A percentile compares a stretch with the other conserved stretches of the same genome.
phyloP scores from a whole-genome alignment of 2,329 filamentous ascomycete genomes.

The Colletotrichum graminicola region DNA sequence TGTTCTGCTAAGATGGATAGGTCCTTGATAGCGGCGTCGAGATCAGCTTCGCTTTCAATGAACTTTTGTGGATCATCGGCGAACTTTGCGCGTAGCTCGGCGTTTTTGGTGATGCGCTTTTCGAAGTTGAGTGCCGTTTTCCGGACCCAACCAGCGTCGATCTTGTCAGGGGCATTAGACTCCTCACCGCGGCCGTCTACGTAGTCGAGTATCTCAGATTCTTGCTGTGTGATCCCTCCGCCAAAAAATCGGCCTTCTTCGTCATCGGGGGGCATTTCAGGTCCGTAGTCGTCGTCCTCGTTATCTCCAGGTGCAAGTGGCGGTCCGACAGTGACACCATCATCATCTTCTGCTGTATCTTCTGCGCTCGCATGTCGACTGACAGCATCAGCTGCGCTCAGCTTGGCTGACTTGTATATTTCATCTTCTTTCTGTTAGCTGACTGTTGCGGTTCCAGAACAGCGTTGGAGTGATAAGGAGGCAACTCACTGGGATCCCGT shows the following conservation, averaged over 20 bases:
- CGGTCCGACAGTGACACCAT: constrained; percentile 64
- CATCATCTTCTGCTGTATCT: constrained; percentile 56
- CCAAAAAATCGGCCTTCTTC: constrained; percentile 97
- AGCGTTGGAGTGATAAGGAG: too few species aligned
- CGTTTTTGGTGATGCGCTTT: constrained; percentile 90
- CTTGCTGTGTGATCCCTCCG: constrained; percentile 84
- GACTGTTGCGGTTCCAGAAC: background rate
- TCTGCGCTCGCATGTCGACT: constrained; percentile 61
- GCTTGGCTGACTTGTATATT: constrained; percentile 73
- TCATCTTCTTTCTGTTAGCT: constrained; percentile 58
- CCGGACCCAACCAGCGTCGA: constrained; percentile 86
- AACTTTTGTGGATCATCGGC: constrained; percentile 85
- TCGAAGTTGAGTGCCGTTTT: constrained; percentile 87
- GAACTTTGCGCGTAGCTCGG: constrained; percentile 87
- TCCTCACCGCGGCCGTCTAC: constrained; percentile 70
- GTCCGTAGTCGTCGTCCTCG: constrained; percentile 55
- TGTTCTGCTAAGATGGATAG: constrained; percentile 91
- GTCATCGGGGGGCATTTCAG: constrained; percentile 67
- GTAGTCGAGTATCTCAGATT: constrained; percentile 88
- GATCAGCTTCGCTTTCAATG: constrained; percentile 86
- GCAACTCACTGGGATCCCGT: constrained; percentile 70
- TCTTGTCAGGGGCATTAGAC: constrained; percentile 72
- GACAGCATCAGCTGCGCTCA: constrained; percentile 57
- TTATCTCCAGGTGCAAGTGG: constrained; percentile 61
- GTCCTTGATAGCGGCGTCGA: constrained; percentile 88